These are phyloP conservation scores for Dendrocalamus latiflorus DNA, from an alignment of 202 grass and related monocot species.

Conservation along the genomic window DNA sequence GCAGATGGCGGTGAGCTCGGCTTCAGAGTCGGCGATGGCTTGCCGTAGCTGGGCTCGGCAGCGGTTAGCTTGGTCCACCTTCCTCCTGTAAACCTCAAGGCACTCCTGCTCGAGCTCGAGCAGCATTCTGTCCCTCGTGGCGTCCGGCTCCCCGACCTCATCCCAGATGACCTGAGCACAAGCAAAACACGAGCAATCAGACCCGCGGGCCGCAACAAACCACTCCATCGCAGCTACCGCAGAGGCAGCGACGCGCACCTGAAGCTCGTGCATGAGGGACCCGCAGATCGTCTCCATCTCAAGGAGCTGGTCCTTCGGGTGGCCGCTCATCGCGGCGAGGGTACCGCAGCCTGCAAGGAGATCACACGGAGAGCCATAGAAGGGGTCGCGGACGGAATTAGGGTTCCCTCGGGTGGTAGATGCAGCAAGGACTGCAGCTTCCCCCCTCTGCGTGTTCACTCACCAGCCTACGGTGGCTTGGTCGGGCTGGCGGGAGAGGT, in stretches of 20 bases:
- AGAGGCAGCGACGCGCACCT: constrained; percentile 12
- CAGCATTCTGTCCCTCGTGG: constrained; percentile 36
- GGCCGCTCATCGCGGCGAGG: constrained; percentile 8
- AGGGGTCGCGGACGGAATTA: not conserved
- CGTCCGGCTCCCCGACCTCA: constrained; percentile 50
- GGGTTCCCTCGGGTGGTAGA: not conserved
- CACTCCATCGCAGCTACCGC: not conserved
- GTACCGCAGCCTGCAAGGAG: not conserved
- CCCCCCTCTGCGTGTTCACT: not conserved
- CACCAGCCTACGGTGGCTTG: not conserved
- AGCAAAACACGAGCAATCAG: not conserved
- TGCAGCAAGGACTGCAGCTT: not conserved
- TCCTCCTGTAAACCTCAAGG: constrained; percentile 44
- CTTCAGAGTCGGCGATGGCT: constrained; percentile 51
- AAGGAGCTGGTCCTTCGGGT: constrained; percentile 12
- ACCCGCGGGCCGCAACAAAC: not conserved
- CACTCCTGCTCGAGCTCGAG: constrained; percentile 51
- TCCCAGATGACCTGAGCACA: constrained; percentile 48
- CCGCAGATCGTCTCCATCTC: constrained; percentile 39
- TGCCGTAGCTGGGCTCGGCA: constrained; percentile 49
- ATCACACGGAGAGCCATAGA: not conserved
- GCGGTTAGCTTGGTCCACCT: constrained; percentile 48
- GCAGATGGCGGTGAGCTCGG: too few species aligned
- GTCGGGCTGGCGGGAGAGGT: not conserved
- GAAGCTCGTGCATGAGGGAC: constrained; percentile 49